Evolutionary conservation across 2,329 filamentous ascomycete species (phyloP), one percentile per base, ranked within the genome.

Genomic region (Penicillium paneum): DNA sequence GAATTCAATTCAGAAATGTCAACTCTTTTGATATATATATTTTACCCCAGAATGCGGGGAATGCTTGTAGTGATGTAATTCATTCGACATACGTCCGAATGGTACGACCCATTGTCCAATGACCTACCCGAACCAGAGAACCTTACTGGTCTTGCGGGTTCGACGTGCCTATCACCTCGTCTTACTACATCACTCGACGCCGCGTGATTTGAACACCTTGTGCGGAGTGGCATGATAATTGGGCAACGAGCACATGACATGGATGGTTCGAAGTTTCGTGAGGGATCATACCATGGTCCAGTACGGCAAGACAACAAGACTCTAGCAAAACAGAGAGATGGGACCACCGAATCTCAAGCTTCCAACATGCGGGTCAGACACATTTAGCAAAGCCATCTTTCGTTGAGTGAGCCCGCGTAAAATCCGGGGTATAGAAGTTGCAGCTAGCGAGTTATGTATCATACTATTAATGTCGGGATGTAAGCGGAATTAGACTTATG

Each of bases 31-130:
- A 28, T 28, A 28, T 41, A 35, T 48, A 41, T 29, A 42, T 35
- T 31, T 31, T 36, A 41, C 50, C 50, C 43, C 50, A 21, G 42
- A 39, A 48, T 41, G n/a, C 32, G 42, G 42, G 42, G 42, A 35
- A 35, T n/a, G 40, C 47, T 12, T 15, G 34, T 47, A 36, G 42
- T 52, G 50, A 52, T 52, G 50, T 52, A 52, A 52, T 52, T 26
- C 42, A 52, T 52, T 52, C 45, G 10, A 19, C n/a, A 10, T 7
- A 13, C 11, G 24, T 29, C 26, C n/a, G 21, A 36, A 38, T 52
- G 50, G 50, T 36, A 48, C 36, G 44, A 48, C 26, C 43, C 40
- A 46, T 52, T 48, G 43, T 38, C 50, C 44, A 39, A 52, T 46
- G 8, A 19, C 3, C 29, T 31, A 36, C 17, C 13, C n/a, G 21